These are phyloP conservation scores for Fusarium transvaalense DNA, from an alignment of 2,329 filamentous ascomycete species.

Conservation along the genomic window DNA sequence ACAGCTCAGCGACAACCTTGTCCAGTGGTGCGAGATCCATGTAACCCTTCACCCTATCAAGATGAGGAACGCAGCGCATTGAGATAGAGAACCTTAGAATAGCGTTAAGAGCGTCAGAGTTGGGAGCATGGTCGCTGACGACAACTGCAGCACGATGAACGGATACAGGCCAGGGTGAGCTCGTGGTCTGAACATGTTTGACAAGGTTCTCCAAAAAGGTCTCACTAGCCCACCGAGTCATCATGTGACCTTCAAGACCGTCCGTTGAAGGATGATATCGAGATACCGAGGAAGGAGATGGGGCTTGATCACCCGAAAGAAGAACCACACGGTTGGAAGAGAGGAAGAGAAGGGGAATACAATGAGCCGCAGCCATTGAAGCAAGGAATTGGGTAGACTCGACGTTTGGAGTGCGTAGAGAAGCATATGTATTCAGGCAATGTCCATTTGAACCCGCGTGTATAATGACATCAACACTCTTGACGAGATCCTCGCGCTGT, in stretches of 20 bases:
- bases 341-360: neutral
- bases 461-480: neutral
- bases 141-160: neutral
- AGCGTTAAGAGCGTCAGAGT: constrained; percentile 1
- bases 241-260: neutral
- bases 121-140: neutral
- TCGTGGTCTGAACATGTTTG: neutral
- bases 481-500: neutral
- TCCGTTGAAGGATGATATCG: neutral
- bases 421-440: neutral
- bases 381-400: neutral
- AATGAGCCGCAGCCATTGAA: neutral
- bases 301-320: neutral
- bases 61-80: neutral
- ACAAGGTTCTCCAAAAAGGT: neutral
- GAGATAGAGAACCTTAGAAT: constrained; percentile 1
- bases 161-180: neutral
- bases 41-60: neutral
- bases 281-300: neutral
- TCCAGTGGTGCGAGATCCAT: neutral
- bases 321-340: neutral
- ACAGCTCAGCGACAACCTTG: neutral
- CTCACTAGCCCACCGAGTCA: constrained; percentile 2
- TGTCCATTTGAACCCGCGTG: neutral
- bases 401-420: neutral